phyloP scores from a whole-genome alignment of 2,329 filamentous ascomycete species.

The Mariannaea elegans region DNA sequence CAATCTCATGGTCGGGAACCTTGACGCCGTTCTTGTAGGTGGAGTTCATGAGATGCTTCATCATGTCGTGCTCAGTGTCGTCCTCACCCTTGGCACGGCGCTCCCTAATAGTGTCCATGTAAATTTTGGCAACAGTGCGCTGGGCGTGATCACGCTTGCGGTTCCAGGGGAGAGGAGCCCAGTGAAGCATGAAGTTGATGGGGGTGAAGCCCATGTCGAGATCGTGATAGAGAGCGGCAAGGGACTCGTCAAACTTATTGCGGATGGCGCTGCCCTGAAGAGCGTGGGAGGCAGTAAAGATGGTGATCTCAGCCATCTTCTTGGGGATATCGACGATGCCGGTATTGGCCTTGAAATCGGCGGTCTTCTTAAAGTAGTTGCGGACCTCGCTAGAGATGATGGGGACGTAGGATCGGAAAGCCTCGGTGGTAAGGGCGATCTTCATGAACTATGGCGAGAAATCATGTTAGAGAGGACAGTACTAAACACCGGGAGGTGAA shows the following conservation, averaged over 20 bases:
- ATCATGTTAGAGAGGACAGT: conserved; percentile 24
- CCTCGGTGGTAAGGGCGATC: conserved; percentile 77
- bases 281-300: conserved; percentile 87
- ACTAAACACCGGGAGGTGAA: background rate
- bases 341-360: conserved; percentile 72
- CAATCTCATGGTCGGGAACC: conserved; percentile 85
- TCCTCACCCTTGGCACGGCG: conserved; percentile 64
- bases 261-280: conserved; percentile 88
- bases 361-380: conserved; percentile 74
- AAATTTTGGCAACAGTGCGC: conserved; percentile 81
- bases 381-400: conserved; percentile 80
- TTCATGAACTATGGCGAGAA: conserved; percentile 73
- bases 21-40: conserved; percentile 83
- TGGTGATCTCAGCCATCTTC: conserved; percentile 85
- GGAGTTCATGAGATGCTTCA: conserved; percentile 88
- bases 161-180: conserved; percentile 90
- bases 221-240: conserved; percentile 86
- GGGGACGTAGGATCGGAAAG: conserved; percentile 78
- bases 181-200: conserved; percentile 90
- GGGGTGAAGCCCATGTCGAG: conserved; percentile 90
- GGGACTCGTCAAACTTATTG: conserved; percentile 79
- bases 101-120: conserved; percentile 82
- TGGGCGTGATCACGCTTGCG: conserved; percentile 82
- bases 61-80: conserved; percentile 75
- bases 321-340: conserved; percentile 78